Evolutionary conservation across 345 rosid genomes (phyloP).

Genomic region (Xanthoceras sorbifolium): DNA sequence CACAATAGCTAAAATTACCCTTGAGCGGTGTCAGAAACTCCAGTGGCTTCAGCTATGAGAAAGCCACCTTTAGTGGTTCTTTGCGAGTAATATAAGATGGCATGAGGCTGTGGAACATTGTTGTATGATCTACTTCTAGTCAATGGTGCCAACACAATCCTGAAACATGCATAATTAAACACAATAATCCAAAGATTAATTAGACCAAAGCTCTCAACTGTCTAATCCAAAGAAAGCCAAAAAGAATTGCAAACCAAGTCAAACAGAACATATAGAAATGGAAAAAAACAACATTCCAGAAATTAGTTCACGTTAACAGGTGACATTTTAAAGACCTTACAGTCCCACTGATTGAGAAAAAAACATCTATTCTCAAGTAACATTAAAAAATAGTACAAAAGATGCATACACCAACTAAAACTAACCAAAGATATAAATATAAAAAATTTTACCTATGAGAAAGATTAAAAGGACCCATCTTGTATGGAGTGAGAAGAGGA

Average conservation of each 20-base stretch:
- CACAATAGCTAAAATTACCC: conserved; percentile 32
- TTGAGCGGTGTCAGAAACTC: conserved; percentile 62
- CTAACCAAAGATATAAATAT: too few species aligned
- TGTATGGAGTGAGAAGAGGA: conserved; percentile 8
- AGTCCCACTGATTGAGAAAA: too few species aligned
- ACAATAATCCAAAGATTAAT: neutral
- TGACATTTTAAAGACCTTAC: too few species aligned
- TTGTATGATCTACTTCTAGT: conserved; percentile 55
- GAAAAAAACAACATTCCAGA: too few species aligned
- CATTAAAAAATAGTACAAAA: too few species aligned
- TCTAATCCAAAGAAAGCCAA: too few species aligned
- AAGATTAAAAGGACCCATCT: neutral
- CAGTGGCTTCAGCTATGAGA: conserved; percentile 64
- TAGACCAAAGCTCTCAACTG: neutral
- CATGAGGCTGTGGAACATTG: conserved; percentile 75
- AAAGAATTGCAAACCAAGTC: too few species aligned
- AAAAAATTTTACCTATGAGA: neutral
- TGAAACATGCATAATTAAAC: conserved; percentile 27
- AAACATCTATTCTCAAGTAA: too few species aligned
- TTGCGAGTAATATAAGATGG: conserved; percentile 68
- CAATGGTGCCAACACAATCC: conserved; percentile 66
- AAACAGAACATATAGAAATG: neutral
- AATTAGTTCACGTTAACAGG: too few species aligned
- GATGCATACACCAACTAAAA: neutral
- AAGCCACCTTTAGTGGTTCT: conserved; percentile 65